Evolutionary conservation across 306 rosid species (phyloP).

Genomic region (Rosa multiflora): DNA sequence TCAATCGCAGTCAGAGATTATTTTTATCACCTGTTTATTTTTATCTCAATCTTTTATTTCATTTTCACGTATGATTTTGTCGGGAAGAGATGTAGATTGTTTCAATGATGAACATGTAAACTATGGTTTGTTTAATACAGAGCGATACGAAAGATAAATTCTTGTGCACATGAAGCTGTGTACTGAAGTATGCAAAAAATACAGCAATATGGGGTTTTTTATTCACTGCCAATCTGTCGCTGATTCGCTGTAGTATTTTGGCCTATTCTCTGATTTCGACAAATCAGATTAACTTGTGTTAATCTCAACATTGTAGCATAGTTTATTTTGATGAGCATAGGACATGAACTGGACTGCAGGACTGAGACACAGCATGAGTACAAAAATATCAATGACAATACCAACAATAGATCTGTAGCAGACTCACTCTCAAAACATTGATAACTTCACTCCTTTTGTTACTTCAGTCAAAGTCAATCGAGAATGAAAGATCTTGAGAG

Average conservation of each 20-base stretch:
- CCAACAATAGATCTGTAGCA: not conserved
- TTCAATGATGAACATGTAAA: conserved; percentile 2
- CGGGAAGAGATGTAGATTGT: conserved; percentile 2
- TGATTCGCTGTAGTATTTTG: not conserved
- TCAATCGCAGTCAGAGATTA: not conserved
- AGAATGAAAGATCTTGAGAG: not conserved
- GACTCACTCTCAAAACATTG: not conserved
- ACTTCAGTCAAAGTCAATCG: not conserved
- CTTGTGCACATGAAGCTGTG: conserved; percentile 8
- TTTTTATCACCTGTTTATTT: not conserved
- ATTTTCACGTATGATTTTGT: conserved; percentile 3
- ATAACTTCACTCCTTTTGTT: not conserved
- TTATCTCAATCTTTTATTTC: not conserved
- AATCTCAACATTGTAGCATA: not conserved
- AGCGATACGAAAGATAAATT: not conserved
- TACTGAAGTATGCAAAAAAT: not conserved
- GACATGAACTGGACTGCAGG: not conserved
- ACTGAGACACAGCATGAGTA: not conserved
- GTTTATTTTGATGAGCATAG: conserved; percentile 5
- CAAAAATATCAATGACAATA: not conserved
- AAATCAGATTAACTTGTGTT: not conserved
- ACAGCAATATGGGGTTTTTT: not conserved
- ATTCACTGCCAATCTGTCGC: conserved; percentile 1
- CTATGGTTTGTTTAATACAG: not conserved
- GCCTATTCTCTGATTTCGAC: not conserved